These are phyloP conservation scores for Globisporangium perplexum DNA, from an alignment of 352 stramenopile genomes.

Conservation along the genomic window DNA sequence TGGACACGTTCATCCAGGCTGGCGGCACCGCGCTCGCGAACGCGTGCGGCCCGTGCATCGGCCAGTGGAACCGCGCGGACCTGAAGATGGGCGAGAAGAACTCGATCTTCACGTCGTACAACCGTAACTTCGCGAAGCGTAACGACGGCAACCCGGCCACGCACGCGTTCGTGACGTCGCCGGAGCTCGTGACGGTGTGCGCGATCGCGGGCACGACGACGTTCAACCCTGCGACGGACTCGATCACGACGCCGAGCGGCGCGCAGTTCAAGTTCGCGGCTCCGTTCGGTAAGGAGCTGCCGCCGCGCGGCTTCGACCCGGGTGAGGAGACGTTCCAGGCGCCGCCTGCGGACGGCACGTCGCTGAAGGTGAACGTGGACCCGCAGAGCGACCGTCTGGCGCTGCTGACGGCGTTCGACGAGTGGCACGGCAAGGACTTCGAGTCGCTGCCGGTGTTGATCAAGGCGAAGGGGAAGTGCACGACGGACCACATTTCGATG, in stretches of 20 bases:
- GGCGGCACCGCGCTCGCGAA: slow-evolving; percentile 89
- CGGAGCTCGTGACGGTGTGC: slow-evolving; percentile 89
- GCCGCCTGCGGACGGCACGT: slow-evolving; percentile 49
- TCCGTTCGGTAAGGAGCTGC: slow-evolving; percentile 89
- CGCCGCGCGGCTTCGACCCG: slow-evolving; percentile 84
- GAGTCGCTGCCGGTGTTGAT: slow-evolving; percentile 87
- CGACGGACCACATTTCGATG: slow-evolving; percentile 94
- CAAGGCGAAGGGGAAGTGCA: slow-evolving; percentile 95
- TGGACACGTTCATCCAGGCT: slow-evolving; percentile 86
- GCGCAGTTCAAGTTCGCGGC: slow-evolving; percentile 89
- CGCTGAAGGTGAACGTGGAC: slow-evolving; percentile 79
- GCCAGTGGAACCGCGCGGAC: slow-evolving; percentile 92
- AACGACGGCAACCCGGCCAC: slow-evolving; percentile 92
- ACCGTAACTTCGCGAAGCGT: slow-evolving; percentile 94
- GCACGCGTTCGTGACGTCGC: slow-evolving; percentile 91
- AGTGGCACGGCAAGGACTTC: slow-evolving; percentile 89
- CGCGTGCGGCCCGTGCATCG: slow-evolving; percentile 92
- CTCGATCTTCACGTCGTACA: slow-evolving; percentile 95
- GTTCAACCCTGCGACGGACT: slow-evolving; percentile 90
- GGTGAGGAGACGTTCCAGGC: slow-evolving; percentile 93
- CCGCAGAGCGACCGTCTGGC: slow-evolving; percentile 82
- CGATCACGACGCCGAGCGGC: slow-evolving; percentile 80
- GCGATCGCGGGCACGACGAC: slow-evolving; percentile 85
- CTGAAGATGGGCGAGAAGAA: slow-evolving; percentile 87
- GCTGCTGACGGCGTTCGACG: slow-evolving; percentile 84